Conservation (phyloP, 2,329 filamentous ascomycete genomes). For the Pseudogymnoascus sp. region DNA sequence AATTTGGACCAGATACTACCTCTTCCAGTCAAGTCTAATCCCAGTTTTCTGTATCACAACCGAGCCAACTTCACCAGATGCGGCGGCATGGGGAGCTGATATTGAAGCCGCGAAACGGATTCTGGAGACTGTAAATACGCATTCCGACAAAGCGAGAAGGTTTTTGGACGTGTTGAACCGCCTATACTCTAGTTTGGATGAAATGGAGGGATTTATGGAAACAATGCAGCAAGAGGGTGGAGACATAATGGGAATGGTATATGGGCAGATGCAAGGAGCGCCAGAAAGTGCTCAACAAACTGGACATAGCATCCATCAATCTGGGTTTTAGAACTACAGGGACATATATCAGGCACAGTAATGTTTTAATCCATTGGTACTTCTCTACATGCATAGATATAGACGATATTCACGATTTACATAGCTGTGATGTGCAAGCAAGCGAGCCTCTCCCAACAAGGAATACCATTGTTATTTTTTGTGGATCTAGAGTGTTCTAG, state of each 20-base stretch:
- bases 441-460: background rate
- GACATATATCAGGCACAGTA: background rate
- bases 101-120: conserved; percentile 10
- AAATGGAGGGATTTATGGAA: conserved; percentile 4
- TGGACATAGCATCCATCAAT: background rate
- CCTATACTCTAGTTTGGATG: conserved; percentile 2
- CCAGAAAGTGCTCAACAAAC: conserved; percentile 6
- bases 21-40: conserved; percentile 33
- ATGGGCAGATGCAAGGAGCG: conserved; percentile 3
- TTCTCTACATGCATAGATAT: background rate
- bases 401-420: background rate
- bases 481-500: no score
- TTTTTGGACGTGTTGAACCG: conserved; percentile 2
- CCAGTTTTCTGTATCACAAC: conserved; percentile 20
- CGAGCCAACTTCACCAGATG: conserved; percentile 10
- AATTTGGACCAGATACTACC: conserved; percentile 26
- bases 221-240: conserved; percentile 4
- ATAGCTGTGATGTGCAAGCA: background rate
- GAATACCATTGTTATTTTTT: no score
- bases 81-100: conserved; percentile 1
- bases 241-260: background rate
- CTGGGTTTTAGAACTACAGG: background rate
- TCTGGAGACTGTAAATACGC: conserved; percentile 3
- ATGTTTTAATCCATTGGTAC: background rate
- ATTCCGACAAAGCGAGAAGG: background rate